These are phyloP conservation scores for Capillidium rhysosporum DNA, from an alignment of 371 early-diverging fungal species.

Conservation along the genomic window DNA sequence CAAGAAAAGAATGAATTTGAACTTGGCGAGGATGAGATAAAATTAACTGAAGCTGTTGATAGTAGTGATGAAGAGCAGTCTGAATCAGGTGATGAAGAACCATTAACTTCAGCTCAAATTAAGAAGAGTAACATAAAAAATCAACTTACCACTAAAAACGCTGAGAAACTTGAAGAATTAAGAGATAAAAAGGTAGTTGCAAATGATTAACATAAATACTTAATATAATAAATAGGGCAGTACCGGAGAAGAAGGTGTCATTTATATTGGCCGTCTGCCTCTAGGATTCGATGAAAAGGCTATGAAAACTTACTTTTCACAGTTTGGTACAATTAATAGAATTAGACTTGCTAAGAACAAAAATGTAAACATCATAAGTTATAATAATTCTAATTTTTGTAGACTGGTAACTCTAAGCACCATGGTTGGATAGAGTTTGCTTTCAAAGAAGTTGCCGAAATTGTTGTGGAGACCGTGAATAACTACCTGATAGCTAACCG, in stretches of 20 bases:
- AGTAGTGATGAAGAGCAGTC: too few species aligned
- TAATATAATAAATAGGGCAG: constrained; percentile 6
- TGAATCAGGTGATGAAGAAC: too few species aligned
- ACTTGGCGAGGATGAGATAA: too few species aligned
- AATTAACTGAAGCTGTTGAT: too few species aligned
- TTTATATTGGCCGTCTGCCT: constrained; percentile 80
- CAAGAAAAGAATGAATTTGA: too few species aligned
- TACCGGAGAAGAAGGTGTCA: constrained; percentile 30
- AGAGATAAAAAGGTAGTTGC: too few species aligned
- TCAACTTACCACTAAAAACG: too few species aligned
- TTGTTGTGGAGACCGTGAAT: constrained; percentile 89
- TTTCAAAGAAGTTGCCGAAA: constrained; percentile 53
- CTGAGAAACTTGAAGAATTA: too few species aligned
- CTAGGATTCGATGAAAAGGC: constrained; percentile 90
- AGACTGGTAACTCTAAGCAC: constrained; percentile 74
- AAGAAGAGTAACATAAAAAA: too few species aligned
- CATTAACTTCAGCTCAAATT: too few species aligned
- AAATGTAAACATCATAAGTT: constrained; percentile 19
- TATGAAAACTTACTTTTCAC: constrained; percentile 72
- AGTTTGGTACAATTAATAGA: constrained; percentile 71
- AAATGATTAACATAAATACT: too few species aligned
- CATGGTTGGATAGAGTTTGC: constrained; percentile 83
- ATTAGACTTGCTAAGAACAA: constrained; percentile 70
- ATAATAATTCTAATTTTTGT: background rate
- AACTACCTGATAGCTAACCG: constrained; percentile 76